Evolutionary conservation across 1,284 basidiomycete genomes (phyloP).

Genomic region (Pseudozyma sp.): DNA sequence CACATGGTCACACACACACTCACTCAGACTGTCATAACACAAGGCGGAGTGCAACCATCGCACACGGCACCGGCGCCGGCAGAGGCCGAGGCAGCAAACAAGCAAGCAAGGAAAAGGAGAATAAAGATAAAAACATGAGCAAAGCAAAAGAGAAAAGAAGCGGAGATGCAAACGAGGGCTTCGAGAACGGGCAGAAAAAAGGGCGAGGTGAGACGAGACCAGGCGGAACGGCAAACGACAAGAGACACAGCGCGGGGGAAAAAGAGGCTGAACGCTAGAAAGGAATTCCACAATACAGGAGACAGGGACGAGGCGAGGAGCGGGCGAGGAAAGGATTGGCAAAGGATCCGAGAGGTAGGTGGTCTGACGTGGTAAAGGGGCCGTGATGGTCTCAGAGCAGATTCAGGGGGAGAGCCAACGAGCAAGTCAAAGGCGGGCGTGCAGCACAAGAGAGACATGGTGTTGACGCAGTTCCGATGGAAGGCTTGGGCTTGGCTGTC

Average conservation of each 20-base stretch:
- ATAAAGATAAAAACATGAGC: too few species aligned
- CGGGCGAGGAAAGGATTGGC: background rate
- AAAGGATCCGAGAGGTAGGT: background rate
- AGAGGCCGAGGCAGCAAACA: too few species aligned
- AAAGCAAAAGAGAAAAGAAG: too few species aligned
- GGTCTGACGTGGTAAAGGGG: background rate
- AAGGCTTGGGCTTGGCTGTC: constrained; percentile 5
- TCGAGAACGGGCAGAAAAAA: too few species aligned
- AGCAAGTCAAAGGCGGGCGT: background rate
- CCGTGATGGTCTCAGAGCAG: constrained; percentile 10
- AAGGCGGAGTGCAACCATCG: background rate
- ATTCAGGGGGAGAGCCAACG: background rate
- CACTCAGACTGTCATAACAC: background rate
- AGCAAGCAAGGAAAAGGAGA: too few species aligned
- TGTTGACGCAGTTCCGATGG: constrained; percentile 25
- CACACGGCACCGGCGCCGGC: too few species aligned
- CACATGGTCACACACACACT: background rate
- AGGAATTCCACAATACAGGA: background rate
- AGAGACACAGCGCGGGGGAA: background rate
- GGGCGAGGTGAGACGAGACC: background rate
- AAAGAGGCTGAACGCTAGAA: background rate
- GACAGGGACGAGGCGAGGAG: background rate
- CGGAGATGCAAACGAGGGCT: background rate
- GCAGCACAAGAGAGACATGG: background rate
- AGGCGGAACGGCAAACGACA: too few species aligned